These are phyloP conservation scores for Eugenia klotzschiana DNA, from an alignment of 441 rosid species.

Conservation along the genomic window DNA sequence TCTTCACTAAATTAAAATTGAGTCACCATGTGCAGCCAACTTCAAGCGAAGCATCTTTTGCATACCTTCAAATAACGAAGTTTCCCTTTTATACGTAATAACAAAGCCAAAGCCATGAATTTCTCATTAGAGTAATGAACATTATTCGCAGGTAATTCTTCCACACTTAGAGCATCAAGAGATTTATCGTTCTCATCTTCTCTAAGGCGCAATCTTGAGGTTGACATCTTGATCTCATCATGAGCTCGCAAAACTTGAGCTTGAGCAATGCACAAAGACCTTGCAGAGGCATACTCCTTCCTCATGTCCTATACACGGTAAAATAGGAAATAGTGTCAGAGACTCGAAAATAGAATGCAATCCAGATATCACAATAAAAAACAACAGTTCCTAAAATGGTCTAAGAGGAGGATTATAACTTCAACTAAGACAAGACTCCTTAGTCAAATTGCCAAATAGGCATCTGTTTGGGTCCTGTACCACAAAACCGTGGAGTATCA, in stretches of 20 bases:
- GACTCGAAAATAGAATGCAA: neutral
- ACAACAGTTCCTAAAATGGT: neutral
- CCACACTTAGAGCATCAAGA: constrained; percentile 57
- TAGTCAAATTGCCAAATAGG: neutral
- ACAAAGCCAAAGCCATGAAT: constrained; percentile 46
- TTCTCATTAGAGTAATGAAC: constrained; percentile 70
- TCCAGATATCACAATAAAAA: neutral
- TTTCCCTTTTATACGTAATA: constrained; percentile 61
- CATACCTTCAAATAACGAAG: constrained; percentile 87
- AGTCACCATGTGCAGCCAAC: neutral
- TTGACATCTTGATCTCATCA: constrained; percentile 92
- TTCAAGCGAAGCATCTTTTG: neutral
- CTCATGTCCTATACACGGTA: constrained; percentile 51
- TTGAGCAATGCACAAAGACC: constrained; percentile 75
- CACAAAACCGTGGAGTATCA: neutral
- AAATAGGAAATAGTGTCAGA: neutral
- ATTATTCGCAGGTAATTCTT: constrained; percentile 65
- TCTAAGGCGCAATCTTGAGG: constrained; percentile 65
- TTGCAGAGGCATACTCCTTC: constrained; percentile 73
- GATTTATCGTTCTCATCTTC: constrained; percentile 67
- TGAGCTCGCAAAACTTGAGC: constrained; percentile 76
- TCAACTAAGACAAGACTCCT: neutral
- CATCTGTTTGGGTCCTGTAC: neutral
- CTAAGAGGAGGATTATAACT: neutral
- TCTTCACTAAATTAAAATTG: neutral